Base-by-base conservation (phyloP, 768 basidiomycete species). In the Mycena galericulata region DNA sequence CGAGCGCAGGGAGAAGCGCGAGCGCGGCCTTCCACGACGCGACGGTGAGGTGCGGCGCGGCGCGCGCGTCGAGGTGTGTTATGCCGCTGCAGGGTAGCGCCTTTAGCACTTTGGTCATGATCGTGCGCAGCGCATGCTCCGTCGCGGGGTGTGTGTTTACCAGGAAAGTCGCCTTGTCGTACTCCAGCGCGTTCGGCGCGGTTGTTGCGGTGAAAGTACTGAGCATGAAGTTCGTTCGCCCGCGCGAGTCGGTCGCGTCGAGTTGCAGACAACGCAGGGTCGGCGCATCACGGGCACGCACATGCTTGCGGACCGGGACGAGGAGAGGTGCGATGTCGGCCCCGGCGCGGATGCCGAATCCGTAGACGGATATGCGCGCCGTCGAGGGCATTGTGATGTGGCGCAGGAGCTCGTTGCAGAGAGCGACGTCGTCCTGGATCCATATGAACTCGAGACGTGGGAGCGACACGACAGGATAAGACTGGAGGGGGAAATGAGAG, bases 51-150 rank as follows among this genome's bases (percentile, higher is more conserved):
- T 41, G 27, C 20, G 51, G 22, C 20, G 41, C 41, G 8, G 4
- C 7, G 12, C 40, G 50, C 8, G 8, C 9, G 62, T 63, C 62
- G 30, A 63, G 51, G 41, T 63, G 51, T 1, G 62, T 63, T 50
- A 63, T 63, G 3, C 20, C 22, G 29, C 7, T 12, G 40, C 26
- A 24, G 3, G 62, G 62, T 4, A 63, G 29, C 14, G 41, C 41
- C 4, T 63, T 54, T 2, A 63, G n/a, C 7, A 63, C 15, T 22
- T 54, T 63, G 30, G 32, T 34, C 62, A 63, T 45, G 11, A 63
- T 54, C 8, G 45, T 36, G 29, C 62, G 51, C 10, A 63, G 62
- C 2, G 26, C n/a, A 18, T 18, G 1, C 17, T 43, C 62, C 0
- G 20, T 63, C 4, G 26, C 2, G 0, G 62, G 62, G 51, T 63